phyloP scores from a whole-genome alignment of 2,329 filamentous ascomycete species.

The Orbilia blumenaviensis region DNA sequence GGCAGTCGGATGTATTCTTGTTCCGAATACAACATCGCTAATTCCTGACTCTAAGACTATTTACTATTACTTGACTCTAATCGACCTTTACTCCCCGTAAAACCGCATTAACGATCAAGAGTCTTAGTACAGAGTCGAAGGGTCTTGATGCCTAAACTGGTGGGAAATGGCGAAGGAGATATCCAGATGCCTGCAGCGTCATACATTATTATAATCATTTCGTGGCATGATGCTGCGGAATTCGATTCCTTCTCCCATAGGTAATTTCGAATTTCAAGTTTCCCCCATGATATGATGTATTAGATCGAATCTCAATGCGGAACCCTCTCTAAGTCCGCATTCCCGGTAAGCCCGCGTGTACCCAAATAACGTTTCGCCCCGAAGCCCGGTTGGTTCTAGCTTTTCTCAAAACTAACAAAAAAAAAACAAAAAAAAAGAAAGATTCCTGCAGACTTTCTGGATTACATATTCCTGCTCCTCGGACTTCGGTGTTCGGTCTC shows the following conservation, averaged over 20 bases:
- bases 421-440: too few relatives aligned
- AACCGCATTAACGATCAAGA: too few relatives aligned
- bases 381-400: not conserved
- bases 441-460: not conserved
- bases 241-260: too few relatives aligned
- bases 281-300: too few relatives aligned
- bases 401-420: not conserved
- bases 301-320: slow-evolving; percentile 1
- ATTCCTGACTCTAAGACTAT: not conserved
- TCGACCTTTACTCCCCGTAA: too few relatives aligned
- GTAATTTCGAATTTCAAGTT: not conserved
- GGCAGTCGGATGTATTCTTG: slow-evolving; percentile 35
- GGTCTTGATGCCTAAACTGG: not conserved
- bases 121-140: too few relatives aligned
- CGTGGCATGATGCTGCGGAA: not conserved
- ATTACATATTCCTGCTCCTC: too few relatives aligned
- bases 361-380: not conserved
- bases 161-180: not conserved
- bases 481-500: slow-evolving; percentile 28
- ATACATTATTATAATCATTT: not conserved
- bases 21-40: slow-evolving; percentile 5
- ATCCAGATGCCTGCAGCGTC: not conserved
- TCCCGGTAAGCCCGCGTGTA: slow-evolving; percentile 14
- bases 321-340: slow-evolving; percentile 15
- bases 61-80: too few relatives aligned